Evolutionary conservation across 108 stramenopile genomes (phyloP), one percentile per base, ranked within the genome.

Genomic region (Stephanodiscus triporus): DNA sequence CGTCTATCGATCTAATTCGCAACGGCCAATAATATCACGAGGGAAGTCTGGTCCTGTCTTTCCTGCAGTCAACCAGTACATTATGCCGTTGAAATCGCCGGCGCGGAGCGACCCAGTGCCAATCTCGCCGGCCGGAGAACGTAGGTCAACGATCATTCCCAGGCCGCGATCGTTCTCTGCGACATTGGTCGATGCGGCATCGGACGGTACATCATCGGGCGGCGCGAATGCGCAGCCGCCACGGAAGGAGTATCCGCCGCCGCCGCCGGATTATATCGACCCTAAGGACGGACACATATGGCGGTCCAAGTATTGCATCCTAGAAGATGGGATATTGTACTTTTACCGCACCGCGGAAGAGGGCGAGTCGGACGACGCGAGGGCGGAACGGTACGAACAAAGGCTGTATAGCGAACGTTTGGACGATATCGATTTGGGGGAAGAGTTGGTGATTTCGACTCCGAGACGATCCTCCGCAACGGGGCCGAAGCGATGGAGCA

Each of bases 261-360:
- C 77, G 27, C 88, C 88, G 56, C 56, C 55, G 26, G 85, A 85
- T 69, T 86, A 71, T 48, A 66, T 87, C 49, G 87, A 86, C 78
- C 87, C 86, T 24, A 75, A 77, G 43, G 88, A 93, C 68, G 82
- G 83, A 17, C 88, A 91, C 64, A 72, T 88, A 32, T 93, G 92
- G 92, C 70, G 87, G 6, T 78, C 88, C 13, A 89, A 89, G 42
- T 93, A 88, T 70, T 93, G 92, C 65, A 81, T 93, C 26, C 40
- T 93, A 45, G 85, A 88, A 60, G 87, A 89, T 70, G 87, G 88
- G 0, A 79, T 88, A 45, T 55, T 93, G 4, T 93, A 93, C 61
- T 91, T 93, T 78, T 93, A 93, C 74, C 68, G 87, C 7, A 86
- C 85, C 63, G 83, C 80, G 17, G 59, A 67, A 32, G 89, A 89